A percentile compares a stretch with the other conserved stretches of the same genome.
These are phyloP conservation scores for Casaregolazyma suthepensis DNA, from an alignment of 1,139 yeast species.

Conservation along the genomic window DNA sequence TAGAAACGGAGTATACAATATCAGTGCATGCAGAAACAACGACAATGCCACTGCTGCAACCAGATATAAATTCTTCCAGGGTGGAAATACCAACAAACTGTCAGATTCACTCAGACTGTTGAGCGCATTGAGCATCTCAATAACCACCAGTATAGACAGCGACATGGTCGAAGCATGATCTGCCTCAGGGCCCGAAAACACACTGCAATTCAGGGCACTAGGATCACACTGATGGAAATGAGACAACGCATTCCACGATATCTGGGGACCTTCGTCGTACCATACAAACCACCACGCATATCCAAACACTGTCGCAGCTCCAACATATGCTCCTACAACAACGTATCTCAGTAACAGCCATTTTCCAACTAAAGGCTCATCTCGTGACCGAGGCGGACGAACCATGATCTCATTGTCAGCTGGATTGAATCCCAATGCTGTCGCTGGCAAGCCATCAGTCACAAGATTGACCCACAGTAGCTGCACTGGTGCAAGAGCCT, in stretches of 20 bases:
- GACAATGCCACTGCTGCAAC: slow-evolving; percentile 35
- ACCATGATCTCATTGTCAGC: slow-evolving; percentile 31
- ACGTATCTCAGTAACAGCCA: slow-evolving; percentile 37
- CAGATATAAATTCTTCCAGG: slow-evolving; percentile 36
- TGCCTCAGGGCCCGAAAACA: slow-evolving; percentile 27
- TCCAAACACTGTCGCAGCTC: slow-evolving; percentile 39
- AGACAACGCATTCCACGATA: slow-evolving; percentile 31
- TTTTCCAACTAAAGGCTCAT: slow-evolving; percentile 35
- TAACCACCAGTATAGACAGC: slow-evolving; percentile 35
- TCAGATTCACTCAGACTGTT: slow-evolving; percentile 38
- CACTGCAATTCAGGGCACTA: slow-evolving; percentile 33
- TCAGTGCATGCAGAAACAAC: slow-evolving; percentile 31
- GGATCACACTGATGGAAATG: slow-evolving; percentile 35
- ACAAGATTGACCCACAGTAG: slow-evolving; percentile 34
- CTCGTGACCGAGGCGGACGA: slow-evolving; percentile 30
- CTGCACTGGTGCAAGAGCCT: slow-evolving; percentile 32
- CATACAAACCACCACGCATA: slow-evolving; percentile 38
- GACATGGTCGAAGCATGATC: slow-evolving; percentile 37
- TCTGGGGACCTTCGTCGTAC: slow-evolving; percentile 34
- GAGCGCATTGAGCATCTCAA: slow-evolving; percentile 40
- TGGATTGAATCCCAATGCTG: slow-evolving; percentile 35
- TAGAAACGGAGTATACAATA: slow-evolving; percentile 34
- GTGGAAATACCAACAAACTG: slow-evolving; percentile 34
- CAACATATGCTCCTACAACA: slow-evolving; percentile 37
- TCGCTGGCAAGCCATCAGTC: slow-evolving; percentile 35